Conservation (phyloP, 2,329 filamentous ascomycete species). For the Apiospora arundinis region DNA sequence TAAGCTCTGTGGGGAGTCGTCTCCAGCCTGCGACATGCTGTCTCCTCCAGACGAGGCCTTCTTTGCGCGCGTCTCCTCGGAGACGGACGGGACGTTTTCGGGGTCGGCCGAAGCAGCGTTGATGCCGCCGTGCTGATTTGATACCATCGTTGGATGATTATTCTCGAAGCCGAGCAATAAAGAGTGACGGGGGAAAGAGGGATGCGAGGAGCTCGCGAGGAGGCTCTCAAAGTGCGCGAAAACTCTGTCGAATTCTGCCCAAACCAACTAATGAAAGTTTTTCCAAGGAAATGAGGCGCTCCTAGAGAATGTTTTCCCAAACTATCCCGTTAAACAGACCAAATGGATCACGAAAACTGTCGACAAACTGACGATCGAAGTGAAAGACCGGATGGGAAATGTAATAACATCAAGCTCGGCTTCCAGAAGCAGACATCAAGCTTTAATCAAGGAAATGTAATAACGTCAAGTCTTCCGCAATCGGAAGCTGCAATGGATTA, state of each 20-base stretch:
- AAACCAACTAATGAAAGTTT: conserved; percentile 6
- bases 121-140: background rate
- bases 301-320: conserved; percentile 9
- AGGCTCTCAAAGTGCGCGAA: conserved; percentile 1
- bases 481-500: conserved; percentile 4
- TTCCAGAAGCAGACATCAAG: conserved; percentile 14
- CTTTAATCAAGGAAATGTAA: conserved; percentile 3
- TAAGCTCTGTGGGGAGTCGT: conserved; percentile 23
- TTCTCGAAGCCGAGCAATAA: background rate
- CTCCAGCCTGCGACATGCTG: background rate
- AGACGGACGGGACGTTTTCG: background rate
- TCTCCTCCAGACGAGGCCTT: conserved; percentile 5
- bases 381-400: background rate
- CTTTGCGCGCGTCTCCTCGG: conserved; percentile 2
- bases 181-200: background rate
- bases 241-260: background rate
- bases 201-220: background rate
- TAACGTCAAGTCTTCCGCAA: conserved; percentile 13
- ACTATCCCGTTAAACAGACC: background rate
- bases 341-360: conserved; percentile 15
- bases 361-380: conserved; percentile 10
- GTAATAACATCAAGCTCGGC: background rate
- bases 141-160: background rate
- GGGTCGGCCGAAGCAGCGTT: conserved; percentile 3
- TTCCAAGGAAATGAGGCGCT: background rate